Conservation (phyloP, 345 rosid genomes). For the Iberis pinnata region DNA sequence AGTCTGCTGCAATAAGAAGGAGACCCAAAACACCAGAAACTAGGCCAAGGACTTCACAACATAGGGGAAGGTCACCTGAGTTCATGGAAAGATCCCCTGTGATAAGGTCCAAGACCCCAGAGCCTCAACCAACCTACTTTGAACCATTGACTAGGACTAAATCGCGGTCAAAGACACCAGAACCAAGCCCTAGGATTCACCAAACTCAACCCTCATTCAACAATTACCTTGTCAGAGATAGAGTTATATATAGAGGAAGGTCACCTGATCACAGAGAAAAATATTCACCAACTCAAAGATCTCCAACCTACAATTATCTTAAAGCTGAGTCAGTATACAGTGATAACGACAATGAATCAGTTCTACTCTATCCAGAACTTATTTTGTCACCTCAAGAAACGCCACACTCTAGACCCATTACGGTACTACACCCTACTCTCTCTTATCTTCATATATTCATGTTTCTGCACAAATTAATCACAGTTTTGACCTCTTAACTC, state of each 20-base stretch:
- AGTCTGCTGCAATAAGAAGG: constrained; percentile 15
- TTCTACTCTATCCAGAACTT: constrained; percentile 26
- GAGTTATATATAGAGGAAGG: background rate
- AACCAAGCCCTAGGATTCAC: constrained; percentile 20
- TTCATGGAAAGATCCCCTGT: constrained; percentile 18
- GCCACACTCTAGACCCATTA: constrained; percentile 13
- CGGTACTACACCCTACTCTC: constrained; percentile 18
- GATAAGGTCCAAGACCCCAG: constrained; percentile 29
- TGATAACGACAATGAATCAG: constrained; percentile 21
- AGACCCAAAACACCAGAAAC: constrained; percentile 29
- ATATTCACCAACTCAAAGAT: constrained; percentile 14
- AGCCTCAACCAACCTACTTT: constrained; percentile 26
- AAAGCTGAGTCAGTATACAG: constrained; percentile 22
- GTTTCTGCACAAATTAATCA: constrained; percentile 5
- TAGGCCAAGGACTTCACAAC: constrained; percentile 12
- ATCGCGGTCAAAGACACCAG: constrained; percentile 28
- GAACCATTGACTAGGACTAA: too few relatives aligned
- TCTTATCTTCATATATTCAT: constrained; percentile 1
- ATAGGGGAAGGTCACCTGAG: constrained; percentile 26
- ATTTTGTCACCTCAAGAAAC: constrained; percentile 28
- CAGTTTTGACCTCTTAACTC: constrained; percentile 20
- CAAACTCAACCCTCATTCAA: constrained; percentile 21
- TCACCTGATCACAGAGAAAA: constrained; percentile 20
- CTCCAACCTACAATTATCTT: constrained; percentile 15
- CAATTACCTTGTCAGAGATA: constrained; percentile 21